phyloP scores from a whole-genome alignment of 371 early-diverging fungal genomes.

The Circinella umbellata region DNA sequence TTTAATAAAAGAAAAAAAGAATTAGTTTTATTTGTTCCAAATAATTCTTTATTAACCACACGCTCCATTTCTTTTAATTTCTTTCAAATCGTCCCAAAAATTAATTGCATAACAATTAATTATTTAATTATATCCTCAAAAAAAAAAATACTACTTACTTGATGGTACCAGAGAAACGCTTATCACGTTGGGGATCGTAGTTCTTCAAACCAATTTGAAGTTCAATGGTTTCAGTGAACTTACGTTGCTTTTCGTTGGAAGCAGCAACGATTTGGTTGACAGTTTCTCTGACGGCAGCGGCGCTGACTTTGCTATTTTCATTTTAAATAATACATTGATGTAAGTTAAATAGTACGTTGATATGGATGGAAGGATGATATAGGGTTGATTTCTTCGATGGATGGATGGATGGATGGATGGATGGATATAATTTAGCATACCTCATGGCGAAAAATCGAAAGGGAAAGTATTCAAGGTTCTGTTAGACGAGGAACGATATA shows the following conservation, averaged over 20 bases:
- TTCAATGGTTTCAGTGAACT: slow-evolving; percentile 97
- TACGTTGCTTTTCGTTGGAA: slow-evolving; percentile 89
- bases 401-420: slow-evolving; percentile 15
- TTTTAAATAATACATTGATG: background rate
- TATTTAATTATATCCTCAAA: too few species aligned
- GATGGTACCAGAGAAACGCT: slow-evolving; percentile 98
- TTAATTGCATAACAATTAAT: too few species aligned
- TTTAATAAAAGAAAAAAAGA: too few species aligned
- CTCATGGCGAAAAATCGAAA: slow-evolving; percentile 16
- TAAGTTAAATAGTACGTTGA: background rate
- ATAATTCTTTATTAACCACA: too few species aligned
- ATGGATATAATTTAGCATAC: slow-evolving; percentile 7
- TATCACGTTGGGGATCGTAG: slow-evolving; percentile 99
- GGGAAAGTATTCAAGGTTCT: slow-evolving; percentile 6
- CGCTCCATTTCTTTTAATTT: too few species aligned
- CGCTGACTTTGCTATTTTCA: slow-evolving; percentile 79
- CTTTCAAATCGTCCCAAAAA: too few species aligned
- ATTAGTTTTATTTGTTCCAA: too few species aligned
- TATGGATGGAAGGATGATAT: background rate
- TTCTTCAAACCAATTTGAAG: slow-evolving; percentile 99
- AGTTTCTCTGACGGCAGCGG: slow-evolving; percentile 87
- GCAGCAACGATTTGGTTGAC: slow-evolving; percentile 69
- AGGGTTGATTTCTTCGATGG: slow-evolving; percentile 10
- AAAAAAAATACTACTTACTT: slow-evolving; percentile 37
- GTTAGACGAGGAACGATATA: background rate